phyloP scores from a whole-genome alignment of 2,329 filamentous ascomycete species.

The Colletotrichum chrysophilum region DNA sequence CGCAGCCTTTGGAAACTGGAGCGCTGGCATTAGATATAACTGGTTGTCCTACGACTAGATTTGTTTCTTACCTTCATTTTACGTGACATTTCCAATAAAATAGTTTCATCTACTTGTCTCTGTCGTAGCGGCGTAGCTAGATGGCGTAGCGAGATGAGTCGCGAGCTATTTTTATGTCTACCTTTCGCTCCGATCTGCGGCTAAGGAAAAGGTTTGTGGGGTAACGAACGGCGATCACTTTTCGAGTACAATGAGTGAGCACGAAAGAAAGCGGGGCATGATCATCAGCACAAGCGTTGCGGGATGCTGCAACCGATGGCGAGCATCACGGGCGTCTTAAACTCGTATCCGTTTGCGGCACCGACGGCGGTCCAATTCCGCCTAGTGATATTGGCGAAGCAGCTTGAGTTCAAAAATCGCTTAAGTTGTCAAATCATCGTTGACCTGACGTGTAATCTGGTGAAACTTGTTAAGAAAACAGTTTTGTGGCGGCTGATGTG shows the following conservation, averaged over 20 bases:
- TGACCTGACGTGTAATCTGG: not conserved
- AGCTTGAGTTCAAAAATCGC: not conserved
- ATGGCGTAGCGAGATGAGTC: not conserved
- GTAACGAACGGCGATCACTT: not conserved
- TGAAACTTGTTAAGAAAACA: not conserved
- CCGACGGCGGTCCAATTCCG: not conserved
- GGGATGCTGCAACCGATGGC: not conserved
- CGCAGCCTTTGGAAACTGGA: not conserved
- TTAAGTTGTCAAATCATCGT: not conserved
- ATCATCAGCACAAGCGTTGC: not conserved
- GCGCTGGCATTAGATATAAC: not conserved
- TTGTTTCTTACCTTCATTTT: not conserved
- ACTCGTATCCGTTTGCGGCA: not conserved
- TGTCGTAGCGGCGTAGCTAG: not conserved
- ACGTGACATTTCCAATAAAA: not conserved
- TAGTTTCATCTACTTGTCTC: not conserved
- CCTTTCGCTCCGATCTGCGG: not conserved
- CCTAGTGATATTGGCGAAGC: not conserved
- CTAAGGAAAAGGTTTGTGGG: not conserved
- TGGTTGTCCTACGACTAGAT: not conserved
- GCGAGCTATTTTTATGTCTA: not conserved
- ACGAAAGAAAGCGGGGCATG: not conserved
- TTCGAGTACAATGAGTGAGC: not conserved
- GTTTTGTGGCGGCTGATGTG: not conserved
- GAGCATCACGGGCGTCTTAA: not conserved